Conservation (phyloP, 495 filamentous ascomycete genomes). For the Aspergillus mulundensis region DNA sequence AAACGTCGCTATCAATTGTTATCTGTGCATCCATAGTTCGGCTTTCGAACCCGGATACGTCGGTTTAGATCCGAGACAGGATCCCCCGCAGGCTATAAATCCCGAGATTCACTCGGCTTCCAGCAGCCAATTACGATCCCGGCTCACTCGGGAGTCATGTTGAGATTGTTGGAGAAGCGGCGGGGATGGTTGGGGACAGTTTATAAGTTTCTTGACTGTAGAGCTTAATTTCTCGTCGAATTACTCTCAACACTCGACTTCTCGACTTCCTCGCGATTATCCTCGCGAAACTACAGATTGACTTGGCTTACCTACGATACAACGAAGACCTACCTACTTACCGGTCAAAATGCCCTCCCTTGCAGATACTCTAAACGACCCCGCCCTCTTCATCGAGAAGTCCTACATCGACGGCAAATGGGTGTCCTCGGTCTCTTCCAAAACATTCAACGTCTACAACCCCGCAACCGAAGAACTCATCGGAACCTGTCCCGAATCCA, state of each 20-base stretch:
- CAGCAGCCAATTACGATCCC: not conserved
- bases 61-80: not conserved
- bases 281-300: too few relatives aligned
- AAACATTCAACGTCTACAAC: conserved; percentile 70
- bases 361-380: not conserved
- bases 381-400: conserved; percentile 45
- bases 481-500: conserved; percentile 66
- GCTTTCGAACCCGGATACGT: not conserved
- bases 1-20: not conserved
- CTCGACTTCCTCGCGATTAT: too few relatives aligned
- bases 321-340: not conserved
- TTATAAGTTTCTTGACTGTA: not conserved
- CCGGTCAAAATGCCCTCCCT: not conserved
- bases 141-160: not conserved
- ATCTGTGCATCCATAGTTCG: not conserved
- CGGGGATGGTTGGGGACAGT: not conserved
- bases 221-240: too few relatives aligned
- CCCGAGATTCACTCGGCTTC: not conserved
- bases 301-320: too few relatives aligned
- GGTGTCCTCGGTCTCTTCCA: conserved; percentile 58
- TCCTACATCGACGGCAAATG: conserved; percentile 68
- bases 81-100: not conserved
- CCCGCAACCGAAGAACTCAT: conserved; percentile 66
- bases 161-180: not conserved
- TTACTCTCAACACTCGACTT: too few relatives aligned